These are phyloP conservation scores for Lojkania enalia DNA, from an alignment of 2,329 filamentous ascomycete species.

Conservation along the genomic window DNA sequence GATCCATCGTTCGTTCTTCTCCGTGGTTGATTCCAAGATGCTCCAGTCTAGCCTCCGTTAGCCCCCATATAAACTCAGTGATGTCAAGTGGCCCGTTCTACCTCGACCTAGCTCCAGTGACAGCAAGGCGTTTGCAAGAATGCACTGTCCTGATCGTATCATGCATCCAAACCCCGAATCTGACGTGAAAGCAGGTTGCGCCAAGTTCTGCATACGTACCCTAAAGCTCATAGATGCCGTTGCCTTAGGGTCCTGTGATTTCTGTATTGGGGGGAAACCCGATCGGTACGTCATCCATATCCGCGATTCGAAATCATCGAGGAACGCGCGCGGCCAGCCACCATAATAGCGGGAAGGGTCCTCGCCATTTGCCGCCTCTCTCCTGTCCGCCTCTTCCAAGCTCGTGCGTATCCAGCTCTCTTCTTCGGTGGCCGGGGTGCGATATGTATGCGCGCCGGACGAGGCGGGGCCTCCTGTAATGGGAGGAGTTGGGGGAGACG, in stretches of 20 bases:
- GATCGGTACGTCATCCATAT: constrained; percentile 97
- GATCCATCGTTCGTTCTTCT: constrained; percentile 67
- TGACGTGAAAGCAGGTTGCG: constrained; percentile 81
- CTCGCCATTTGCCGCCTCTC: constrained; percentile 53
- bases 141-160: constrained; percentile 93
- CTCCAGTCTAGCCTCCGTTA: constrained; percentile 67
- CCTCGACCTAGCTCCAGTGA: constrained; percentile 77
- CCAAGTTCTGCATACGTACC: constrained; percentile 82
- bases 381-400: constrained; percentile 67
- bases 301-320: constrained; percentile 89
- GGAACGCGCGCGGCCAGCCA: constrained; percentile 82
- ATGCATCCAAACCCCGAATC: constrained; percentile 99
- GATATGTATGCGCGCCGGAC: constrained; percentile 29
- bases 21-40: constrained; percentile 55
- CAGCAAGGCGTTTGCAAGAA: constrained; percentile 83
- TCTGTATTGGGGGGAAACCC: constrained; percentile 80
- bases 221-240: constrained; percentile 74
- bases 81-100: constrained; percentile 42
- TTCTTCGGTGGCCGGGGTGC: constrained; percentile 30
- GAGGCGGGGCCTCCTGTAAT: constrained; percentile 18
- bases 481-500: constrained; percentile 20
- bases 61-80: not conserved
- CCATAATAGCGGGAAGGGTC: constrained; percentile 47
- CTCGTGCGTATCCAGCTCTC: constrained; percentile 68
- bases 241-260: constrained; percentile 74